Conservation (phyloP, 495 filamentous ascomycete genomes). For the Annulohypoxylon maeteangense region DNA sequence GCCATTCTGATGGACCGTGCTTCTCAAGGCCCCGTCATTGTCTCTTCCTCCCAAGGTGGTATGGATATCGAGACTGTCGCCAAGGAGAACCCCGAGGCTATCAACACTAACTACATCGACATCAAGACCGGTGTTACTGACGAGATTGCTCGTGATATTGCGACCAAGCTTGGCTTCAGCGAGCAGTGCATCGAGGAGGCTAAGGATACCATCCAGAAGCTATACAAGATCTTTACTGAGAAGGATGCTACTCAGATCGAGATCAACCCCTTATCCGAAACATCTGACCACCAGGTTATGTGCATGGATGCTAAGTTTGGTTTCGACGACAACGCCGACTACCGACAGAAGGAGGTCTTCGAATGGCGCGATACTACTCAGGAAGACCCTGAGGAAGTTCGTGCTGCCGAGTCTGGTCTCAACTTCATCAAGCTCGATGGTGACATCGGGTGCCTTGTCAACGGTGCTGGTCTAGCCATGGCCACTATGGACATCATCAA, state of each 20-base stretch:
- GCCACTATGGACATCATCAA: constrained; percentile 99
- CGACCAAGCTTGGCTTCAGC: constrained; percentile 92
- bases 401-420: constrained; percentile 88
- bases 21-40: constrained; percentile 92
- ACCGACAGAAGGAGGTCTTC: constrained; percentile 96
- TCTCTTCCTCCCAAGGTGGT: constrained; percentile 96
- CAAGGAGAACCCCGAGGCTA: constrained; percentile 96
- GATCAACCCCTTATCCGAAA: constrained; percentile 98
- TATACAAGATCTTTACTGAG: constrained; percentile 98
- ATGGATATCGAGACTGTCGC: constrained; percentile 99
- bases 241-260: constrained; percentile 98
- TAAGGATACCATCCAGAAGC: constrained; percentile 94
- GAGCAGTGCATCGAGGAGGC: constrained; percentile 96
- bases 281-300: constrained; percentile 94
- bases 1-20: constrained; percentile 96
- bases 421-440: constrained; percentile 99
- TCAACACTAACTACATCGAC: constrained; percentile 90
- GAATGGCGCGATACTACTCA: constrained; percentile 91
- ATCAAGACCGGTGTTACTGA: constrained; percentile 96
- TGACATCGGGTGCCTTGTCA: constrained; percentile 98
- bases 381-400: constrained; percentile 97
- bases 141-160: constrained; percentile 90
- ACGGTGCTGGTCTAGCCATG: constrained; percentile 98
- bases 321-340: constrained; percentile 99
- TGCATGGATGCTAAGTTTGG: constrained; percentile 99